Percentiles rank a stretch among this genome's conserved stretches.
These are phyloP conservation scores for Tripidium arundinaceum DNA, from an alignment of 202 grass and related monocot species.

Conservation along the genomic window DNA sequence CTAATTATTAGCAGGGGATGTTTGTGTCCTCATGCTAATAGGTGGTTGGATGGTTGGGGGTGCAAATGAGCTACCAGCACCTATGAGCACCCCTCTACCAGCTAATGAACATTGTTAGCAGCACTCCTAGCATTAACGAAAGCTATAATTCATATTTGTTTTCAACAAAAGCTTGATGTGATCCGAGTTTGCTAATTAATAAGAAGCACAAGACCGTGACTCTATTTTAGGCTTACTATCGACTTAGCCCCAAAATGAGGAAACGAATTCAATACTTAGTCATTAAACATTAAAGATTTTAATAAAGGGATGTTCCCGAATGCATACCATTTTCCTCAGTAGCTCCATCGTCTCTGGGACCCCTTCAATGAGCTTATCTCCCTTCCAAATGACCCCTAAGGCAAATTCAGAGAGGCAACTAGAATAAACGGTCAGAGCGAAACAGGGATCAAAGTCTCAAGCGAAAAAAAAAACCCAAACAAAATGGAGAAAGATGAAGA, in stretches of 20 bases:
- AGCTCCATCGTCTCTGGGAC: slow-evolving; percentile 59
- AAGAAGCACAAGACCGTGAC: no score
- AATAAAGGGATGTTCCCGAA: neutral
- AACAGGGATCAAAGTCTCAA: neutral
- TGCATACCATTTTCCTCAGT: slow-evolving; percentile 69
- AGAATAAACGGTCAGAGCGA: neutral
- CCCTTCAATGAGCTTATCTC: slow-evolving; percentile 78
- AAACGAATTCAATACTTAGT: neutral
- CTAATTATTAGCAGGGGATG: no score
- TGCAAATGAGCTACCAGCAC: no score
- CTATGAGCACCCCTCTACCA: neutral
- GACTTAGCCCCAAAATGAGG: no score
- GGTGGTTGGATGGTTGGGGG: no score
- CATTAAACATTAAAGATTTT: no score
- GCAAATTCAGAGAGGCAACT: neutral
- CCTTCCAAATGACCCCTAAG: slow-evolving; percentile 97
- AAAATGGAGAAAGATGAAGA: neutral
- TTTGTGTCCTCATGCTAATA: no score
- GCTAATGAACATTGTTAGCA: neutral
- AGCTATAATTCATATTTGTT: neutral
- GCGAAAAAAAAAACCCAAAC: neutral
- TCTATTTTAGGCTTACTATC: no score
- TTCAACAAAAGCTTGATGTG: neutral
- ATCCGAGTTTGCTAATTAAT: neutral
- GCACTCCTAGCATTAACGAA: neutral